These are phyloP conservation scores for Aspergillus chevalieri DNA, from an alignment of 2,329 filamentous ascomycete genomes.

Conservation along the genomic window DNA sequence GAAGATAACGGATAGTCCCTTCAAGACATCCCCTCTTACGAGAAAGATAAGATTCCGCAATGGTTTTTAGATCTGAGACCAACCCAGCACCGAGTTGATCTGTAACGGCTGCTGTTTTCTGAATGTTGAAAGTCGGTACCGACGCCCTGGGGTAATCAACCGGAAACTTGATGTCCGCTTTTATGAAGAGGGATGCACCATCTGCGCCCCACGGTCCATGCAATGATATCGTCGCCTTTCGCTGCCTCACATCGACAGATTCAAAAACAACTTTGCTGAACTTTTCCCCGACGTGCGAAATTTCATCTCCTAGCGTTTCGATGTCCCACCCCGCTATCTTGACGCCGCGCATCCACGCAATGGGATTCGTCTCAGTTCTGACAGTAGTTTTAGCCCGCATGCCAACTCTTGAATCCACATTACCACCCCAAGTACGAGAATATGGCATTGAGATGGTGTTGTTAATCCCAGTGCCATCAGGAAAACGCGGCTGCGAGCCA, in stretches of 20 bases:
- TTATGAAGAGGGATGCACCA: constrained; percentile 48
- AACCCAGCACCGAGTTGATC: constrained; percentile 46
- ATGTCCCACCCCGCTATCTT: constrained; percentile 52
- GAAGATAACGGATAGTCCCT: constrained; percentile 54
- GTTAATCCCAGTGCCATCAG: constrained; percentile 39
- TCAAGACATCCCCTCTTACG: constrained; percentile 54
- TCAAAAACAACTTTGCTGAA: constrained; percentile 58
- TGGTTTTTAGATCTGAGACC: constrained; percentile 47
- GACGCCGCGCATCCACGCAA: constrained; percentile 61
- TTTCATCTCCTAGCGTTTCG: constrained; percentile 55
- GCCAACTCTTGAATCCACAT: constrained; percentile 43
- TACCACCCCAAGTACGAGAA: constrained; percentile 43
- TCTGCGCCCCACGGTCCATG: constrained; percentile 55
- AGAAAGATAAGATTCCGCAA: constrained; percentile 50
- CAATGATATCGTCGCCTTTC: constrained; percentile 51
- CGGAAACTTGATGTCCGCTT: constrained; percentile 55
- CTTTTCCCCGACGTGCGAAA: constrained; percentile 55
- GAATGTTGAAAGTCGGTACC: constrained; percentile 48
- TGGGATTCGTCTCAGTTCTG: constrained; percentile 51
- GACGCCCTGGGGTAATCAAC: constrained; percentile 48
- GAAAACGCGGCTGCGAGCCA: constrained; percentile 13
- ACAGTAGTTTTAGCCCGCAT: constrained; percentile 44
- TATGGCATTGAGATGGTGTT: constrained; percentile 46
- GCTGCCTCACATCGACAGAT: constrained; percentile 49
- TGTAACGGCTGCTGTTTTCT: constrained; percentile 53